Percentiles rank a stretch among this genome's conserved stretches.
phyloP scores from a whole-genome alignment of 371 early-diverging fungal species.

The Encephalitozoon romaleae region DNA sequence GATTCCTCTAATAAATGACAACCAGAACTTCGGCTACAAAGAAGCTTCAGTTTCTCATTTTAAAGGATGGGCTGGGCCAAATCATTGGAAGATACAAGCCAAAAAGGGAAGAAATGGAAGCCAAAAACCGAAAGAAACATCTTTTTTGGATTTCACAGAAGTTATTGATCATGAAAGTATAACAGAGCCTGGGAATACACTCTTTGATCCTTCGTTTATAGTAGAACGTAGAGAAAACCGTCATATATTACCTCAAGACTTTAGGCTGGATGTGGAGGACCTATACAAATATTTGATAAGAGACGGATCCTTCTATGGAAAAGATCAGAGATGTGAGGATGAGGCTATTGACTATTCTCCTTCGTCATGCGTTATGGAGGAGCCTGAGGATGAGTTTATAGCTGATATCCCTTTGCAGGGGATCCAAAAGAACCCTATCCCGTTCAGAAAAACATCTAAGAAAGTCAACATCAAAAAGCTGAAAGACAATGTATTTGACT shows the following conservation, averaged over 20 bases:
- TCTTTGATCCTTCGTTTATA: conserved; percentile 40
- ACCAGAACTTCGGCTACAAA: conserved; percentile 9
- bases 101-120: background rate
- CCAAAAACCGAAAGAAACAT: conserved; percentile 43
- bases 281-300: conserved; percentile 47
- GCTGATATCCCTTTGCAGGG: conserved; percentile 14
- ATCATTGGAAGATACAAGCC: conserved; percentile 55
- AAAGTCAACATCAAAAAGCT: conserved; percentile 51
- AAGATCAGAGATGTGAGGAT: background rate
- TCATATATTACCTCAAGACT: conserved; percentile 53
- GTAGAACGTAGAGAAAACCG: conserved; percentile 51
- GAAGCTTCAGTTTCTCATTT: conserved; percentile 52
- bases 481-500: conserved; percentile 36
- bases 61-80: conserved; percentile 60
- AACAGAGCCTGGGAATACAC: conserved; percentile 40
- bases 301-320: conserved; percentile 34
- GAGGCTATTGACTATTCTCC: background rate
- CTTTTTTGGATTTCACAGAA: conserved; percentile 47
- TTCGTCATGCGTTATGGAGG: background rate
- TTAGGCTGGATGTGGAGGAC: conserved; percentile 40
- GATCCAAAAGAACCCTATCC: background rate
- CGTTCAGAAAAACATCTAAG: conserved; percentile 33
- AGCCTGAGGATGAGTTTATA: conserved; percentile 8
- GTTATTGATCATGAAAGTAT: conserved; percentile 16
- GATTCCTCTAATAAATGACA: background rate